These are phyloP conservation scores for Westerdykella aurantiaca DNA, from an alignment of 2,329 filamentous ascomycete genomes.

Conservation along the genomic window DNA sequence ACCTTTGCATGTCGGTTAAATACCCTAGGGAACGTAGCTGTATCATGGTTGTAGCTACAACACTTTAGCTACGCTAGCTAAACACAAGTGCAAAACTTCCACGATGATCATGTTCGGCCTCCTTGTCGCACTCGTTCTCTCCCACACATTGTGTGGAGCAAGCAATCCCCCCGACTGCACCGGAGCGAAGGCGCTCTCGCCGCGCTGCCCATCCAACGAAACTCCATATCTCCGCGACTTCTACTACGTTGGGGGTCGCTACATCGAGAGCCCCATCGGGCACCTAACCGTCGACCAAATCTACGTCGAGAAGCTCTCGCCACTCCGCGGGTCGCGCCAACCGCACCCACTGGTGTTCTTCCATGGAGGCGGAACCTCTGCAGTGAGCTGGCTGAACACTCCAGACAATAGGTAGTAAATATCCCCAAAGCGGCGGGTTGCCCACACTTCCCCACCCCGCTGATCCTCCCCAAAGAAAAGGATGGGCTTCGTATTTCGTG, in stretches of 20 bases:
- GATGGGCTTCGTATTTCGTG: constrained; percentile 17
- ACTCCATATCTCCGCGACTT: constrained; percentile 16
- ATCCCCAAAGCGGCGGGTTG: background rate
- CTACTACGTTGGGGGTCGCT: constrained; percentile 23
- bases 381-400: constrained; percentile 12
- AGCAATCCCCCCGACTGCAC: too few relatives aligned
- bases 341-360: constrained; percentile 20
- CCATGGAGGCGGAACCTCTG: constrained; percentile 16
- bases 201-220: constrained; percentile 17
- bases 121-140: too few relatives aligned
- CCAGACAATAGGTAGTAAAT: constrained; percentile 1
- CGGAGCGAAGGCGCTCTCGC: background rate
- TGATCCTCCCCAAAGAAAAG: constrained; percentile 5
- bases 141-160: too few relatives aligned
- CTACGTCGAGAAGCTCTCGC: constrained; percentile 20
- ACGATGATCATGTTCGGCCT: too few relatives aligned
- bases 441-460: too few relatives aligned
- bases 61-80: too few relatives aligned
- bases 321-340: constrained; percentile 6
- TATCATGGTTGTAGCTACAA: too few relatives aligned
- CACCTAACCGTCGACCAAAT: constrained; percentile 17
- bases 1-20: too few relatives aligned
- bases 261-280: constrained; percentile 16
- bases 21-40: too few relatives aligned
- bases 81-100: too few relatives aligned